Percentiles rank a stretch among this genome's conserved stretches.
Conservation (phyloP, 352 stramenopile genomes). For the Phytophthora cactorum region DNA sequence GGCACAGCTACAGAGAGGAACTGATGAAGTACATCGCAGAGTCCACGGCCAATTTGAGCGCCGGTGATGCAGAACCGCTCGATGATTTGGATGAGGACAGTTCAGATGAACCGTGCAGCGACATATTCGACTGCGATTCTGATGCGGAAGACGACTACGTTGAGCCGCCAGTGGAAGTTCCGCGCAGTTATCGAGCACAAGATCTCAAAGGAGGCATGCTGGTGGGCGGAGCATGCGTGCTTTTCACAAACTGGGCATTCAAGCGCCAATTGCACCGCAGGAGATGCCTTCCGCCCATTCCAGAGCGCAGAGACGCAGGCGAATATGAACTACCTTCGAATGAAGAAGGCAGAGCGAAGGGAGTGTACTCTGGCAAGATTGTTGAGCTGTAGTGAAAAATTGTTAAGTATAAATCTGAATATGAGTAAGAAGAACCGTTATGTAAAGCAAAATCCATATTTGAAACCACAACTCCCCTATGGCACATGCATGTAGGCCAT, state of each 20-base stretch:
- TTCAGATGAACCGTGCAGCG: slow-evolving; percentile 9
- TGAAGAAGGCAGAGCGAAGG: slow-evolving; percentile 2
- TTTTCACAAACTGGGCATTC: slow-evolving; percentile 40
- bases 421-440: slow-evolving; percentile 9
- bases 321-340: slow-evolving; percentile 3
- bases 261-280: slow-evolving; percentile 26
- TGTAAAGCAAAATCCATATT: background rate
- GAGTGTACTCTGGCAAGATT: slow-evolving; percentile 26
- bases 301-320: slow-evolving; percentile 14
- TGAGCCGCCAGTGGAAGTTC: slow-evolving; percentile 34
- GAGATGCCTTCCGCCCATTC: slow-evolving; percentile 23
- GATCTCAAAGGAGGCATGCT: slow-evolving; percentile 31
- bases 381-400: slow-evolving; percentile 21
- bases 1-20: slow-evolving; percentile 18
- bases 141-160: slow-evolving; percentile 15
- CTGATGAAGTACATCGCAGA: slow-evolving; percentile 26
- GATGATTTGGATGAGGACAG: slow-evolving; percentile 14
- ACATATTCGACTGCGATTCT: slow-evolving; percentile 4
- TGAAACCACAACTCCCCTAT: no score
- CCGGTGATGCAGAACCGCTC: slow-evolving; percentile 6
- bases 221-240: slow-evolving; percentile 27
- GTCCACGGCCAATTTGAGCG: slow-evolving; percentile 18
- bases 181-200: slow-evolving; percentile 30
- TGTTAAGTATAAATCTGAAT: slow-evolving; percentile 16
- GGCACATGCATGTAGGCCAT: no score